phyloP scores from a whole-genome alignment of 1,284 basidiomycete genomes.

The Fomitiporia mediterranea region DNA sequence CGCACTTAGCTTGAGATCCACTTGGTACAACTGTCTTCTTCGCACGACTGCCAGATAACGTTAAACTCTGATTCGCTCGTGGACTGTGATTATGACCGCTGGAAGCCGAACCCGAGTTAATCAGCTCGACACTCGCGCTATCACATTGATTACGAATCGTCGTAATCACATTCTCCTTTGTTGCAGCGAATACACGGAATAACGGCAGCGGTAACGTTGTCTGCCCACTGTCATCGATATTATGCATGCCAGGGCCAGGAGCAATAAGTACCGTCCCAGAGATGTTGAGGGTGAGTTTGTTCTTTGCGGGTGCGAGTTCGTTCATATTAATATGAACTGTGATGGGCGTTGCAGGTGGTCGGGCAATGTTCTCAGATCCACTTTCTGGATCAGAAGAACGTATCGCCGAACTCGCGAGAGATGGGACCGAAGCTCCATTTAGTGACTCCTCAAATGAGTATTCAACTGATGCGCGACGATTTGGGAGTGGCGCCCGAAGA shows the following conservation, averaged over 20 bases:
- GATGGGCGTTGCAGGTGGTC: constrained; percentile 47
- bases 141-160: constrained; percentile 55
- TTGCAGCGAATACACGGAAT: constrained; percentile 63
- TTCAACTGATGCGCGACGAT: constrained; percentile 48
- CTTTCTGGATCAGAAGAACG: constrained; percentile 29
- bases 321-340: constrained; percentile 77
- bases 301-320: constrained; percentile 60
- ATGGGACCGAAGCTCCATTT: constrained; percentile 51
- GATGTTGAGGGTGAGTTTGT: constrained; percentile 59
- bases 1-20: constrained; percentile 18
- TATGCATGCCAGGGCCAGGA: constrained; percentile 30
- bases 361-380: constrained; percentile 28
- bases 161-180: constrained; percentile 51
- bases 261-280: constrained; percentile 61
- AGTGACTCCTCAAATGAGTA: constrained; percentile 69
- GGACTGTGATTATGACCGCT: constrained; percentile 56
- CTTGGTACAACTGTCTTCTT: constrained; percentile 14
- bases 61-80: constrained; percentile 37
- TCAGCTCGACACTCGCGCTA: constrained; percentile 50
- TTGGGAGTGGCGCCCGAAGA: constrained; percentile 65
- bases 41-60: constrained; percentile 1
- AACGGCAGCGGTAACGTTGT: constrained; percentile 51
- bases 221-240: constrained; percentile 24
- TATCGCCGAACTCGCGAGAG: constrained; percentile 41
- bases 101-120: constrained; percentile 47